Evolutionary conservation across 1,139 yeast genomes (phyloP).

Genomic region (Yamadazyma diospyri): DNA sequence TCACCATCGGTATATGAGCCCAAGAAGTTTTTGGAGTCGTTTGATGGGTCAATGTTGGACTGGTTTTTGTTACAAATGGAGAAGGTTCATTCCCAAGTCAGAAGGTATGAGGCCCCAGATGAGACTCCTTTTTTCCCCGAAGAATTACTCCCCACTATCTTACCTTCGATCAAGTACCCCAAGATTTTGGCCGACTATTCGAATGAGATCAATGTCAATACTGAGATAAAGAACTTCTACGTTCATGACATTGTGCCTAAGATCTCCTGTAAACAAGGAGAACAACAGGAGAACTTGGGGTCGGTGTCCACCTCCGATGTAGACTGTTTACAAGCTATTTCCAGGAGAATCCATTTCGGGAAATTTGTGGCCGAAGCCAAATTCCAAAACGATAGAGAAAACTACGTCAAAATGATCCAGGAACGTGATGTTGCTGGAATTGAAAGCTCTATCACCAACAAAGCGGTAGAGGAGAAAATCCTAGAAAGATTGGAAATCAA

Average conservation of each 20-base stretch:
- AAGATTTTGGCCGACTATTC: slow-evolving; percentile 70
- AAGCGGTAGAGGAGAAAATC: slow-evolving; percentile 81
- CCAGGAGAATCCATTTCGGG: slow-evolving; percentile 96
- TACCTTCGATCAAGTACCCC: slow-evolving; percentile 81
- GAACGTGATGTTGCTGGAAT: slow-evolving; percentile 69
- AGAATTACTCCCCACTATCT: slow-evolving; percentile 58
- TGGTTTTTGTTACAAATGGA: slow-evolving; percentile 82
- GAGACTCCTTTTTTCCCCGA: slow-evolving; percentile 89
- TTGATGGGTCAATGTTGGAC: slow-evolving; percentile 80
- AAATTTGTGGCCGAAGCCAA: slow-evolving; percentile 96
- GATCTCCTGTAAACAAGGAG: slow-evolving; percentile 66
- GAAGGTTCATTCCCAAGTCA: slow-evolving; percentile 72
- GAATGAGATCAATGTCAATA: slow-evolving; percentile 73
- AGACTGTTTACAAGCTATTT: slow-evolving; percentile 79
- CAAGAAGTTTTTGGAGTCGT: slow-evolving; percentile 62
- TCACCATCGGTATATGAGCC: slow-evolving; percentile 72
- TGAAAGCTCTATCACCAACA: slow-evolving; percentile 77
- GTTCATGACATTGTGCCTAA: slow-evolving; percentile 69
- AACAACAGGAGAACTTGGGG: slow-evolving; percentile 83
- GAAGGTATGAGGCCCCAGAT: slow-evolving; percentile 94
- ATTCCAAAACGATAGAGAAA: slow-evolving; percentile 63
- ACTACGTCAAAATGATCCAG: slow-evolving; percentile 61
- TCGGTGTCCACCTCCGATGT: slow-evolving; percentile 84
- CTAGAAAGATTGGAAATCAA: slow-evolving; percentile 73
- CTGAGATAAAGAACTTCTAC: slow-evolving; percentile 63